Evolutionary conservation across 805 yeast genomes (phyloP), one percentile per base, ranked within the genome.

Genomic region (Metschnikowia peoriensis): DNA sequence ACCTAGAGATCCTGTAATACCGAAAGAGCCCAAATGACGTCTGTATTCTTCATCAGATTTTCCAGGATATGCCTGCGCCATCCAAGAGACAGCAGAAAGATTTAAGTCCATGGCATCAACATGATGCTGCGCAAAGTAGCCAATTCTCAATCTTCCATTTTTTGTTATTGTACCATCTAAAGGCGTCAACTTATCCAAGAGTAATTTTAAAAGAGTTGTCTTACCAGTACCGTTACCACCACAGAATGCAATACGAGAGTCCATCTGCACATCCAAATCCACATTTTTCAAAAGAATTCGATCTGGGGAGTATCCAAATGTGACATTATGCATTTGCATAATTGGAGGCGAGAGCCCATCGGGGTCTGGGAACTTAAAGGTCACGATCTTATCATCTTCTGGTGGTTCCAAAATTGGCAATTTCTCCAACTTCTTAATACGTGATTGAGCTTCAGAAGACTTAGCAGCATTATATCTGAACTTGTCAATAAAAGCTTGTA

Each of bases 221-320:
- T 94, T 94, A 88, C 99, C 99, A 66, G 97, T 89, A 76, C 99
- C 99, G 68, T 94, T 94, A 54, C 97, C 98, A 80, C 99, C 99
- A 54, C 94, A 97, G 54, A 94, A 78, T 0, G 98, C 99, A 62
- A 94, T 88, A 69, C 99, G 82, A 1, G 97, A 91, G 63, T 92
- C 89, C 89, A 93, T 78, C 70, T 89, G 96, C 50, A 94, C 89
- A 60, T 90, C 96, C 55, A 94, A 70, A 60, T 92, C 96, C 41
- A 92, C 97, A 61, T 89, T 76, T 32, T 79, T 78, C 57, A 93
- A 72, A 53, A 92, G 70, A 32, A 89, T 72, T 51, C 83, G 84
- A 2, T 76, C 74, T 7, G 87, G 84, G 45, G 74, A 71, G 69
- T 94, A 94, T 44, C 97, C 96, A 66, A 94, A 94, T 0, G 89